Evolutionary conservation across 2,329 filamentous ascomycete genomes (phyloP).

Genomic region (Fusarium pseudonygamai): DNA sequence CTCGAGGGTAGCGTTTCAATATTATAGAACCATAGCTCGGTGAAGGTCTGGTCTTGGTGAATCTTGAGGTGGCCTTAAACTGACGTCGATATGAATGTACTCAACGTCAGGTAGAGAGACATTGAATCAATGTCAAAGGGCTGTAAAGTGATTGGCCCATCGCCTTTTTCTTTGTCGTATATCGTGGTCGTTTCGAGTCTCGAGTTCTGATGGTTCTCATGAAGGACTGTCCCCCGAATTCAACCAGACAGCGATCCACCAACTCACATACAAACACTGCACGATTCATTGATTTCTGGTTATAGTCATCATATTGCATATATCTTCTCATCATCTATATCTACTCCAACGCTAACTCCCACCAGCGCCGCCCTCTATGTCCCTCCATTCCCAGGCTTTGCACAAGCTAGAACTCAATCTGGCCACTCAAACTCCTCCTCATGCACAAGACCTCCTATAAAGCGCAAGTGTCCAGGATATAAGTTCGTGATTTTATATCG

Average conservation of each 20-base stretch:
- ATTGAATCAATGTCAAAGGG: neutral
- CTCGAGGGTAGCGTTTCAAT: neutral
- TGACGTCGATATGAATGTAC: neutral
- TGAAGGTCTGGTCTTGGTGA: neutral
- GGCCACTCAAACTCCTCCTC: neutral
- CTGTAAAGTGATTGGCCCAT: too few species aligned
- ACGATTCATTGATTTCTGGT: neutral
- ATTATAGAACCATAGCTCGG: neutral
- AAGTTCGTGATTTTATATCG: slow-evolving; percentile 32
- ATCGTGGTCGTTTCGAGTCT: too few species aligned
- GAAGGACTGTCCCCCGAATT: fast-evolving
- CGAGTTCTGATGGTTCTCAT: neutral
- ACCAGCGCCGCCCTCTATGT: slow-evolving; percentile 7
- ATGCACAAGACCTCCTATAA: neutral
- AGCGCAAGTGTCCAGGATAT: slow-evolving; percentile 15
- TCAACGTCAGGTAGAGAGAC: fast-evolving
- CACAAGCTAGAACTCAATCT: neutral
- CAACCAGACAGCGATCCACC: neutral
- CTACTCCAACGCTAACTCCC: slow-evolving; percentile 5
- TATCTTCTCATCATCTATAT: slow-evolving; percentile 17
- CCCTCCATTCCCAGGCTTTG: neutral
- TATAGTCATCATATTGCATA: neutral
- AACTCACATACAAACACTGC: neutral
- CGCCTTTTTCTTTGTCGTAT: neutral
- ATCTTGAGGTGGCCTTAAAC: too few species aligned